A percentile compares a stretch with the other conserved stretches of the same genome.
Evolutionary conservation across 805 yeast genomes (phyloP).

Genomic region (Candida arabinofermentans): DNA sequence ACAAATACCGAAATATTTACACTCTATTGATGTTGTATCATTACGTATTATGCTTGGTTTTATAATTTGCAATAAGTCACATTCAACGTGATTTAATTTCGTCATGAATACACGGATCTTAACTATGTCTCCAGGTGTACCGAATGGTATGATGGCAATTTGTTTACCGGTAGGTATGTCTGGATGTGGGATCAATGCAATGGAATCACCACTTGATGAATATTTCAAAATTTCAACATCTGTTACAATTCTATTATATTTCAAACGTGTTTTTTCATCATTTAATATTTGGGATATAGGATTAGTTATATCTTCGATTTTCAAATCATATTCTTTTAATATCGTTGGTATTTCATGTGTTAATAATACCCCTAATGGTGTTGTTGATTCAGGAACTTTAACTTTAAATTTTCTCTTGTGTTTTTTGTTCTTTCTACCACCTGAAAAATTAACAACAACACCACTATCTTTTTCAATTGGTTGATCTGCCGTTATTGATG

Average conservation of each 20-base stretch:
- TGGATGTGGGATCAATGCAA: constrained; percentile 67
- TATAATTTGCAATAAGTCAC: constrained; percentile 54
- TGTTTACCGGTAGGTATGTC: constrained; percentile 41
- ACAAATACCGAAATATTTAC: constrained; percentile 86
- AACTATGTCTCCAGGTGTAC: constrained; percentile 80
- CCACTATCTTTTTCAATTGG: background rate
- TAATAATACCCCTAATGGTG: constrained; percentile 72
- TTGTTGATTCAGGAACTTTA: constrained; percentile 66
- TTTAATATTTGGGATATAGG: constrained; percentile 66
- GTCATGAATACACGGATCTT: constrained; percentile 70
- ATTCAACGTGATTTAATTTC: constrained; percentile 67
- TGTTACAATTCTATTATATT: constrained; percentile 48
- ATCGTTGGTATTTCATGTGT: constrained; percentile 67
- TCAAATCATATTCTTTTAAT: constrained; percentile 38
- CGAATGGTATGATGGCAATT: constrained; percentile 79
- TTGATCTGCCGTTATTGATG: background rate
- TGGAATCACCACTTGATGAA: constrained; percentile 84
- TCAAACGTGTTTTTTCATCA: constrained; percentile 42
- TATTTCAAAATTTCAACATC: constrained; percentile 55
- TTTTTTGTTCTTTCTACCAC: background rate
- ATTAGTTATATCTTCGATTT: constrained; percentile 48
- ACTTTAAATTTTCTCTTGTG: constrained; percentile 50
- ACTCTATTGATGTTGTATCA: constrained; percentile 58
- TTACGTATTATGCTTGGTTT: constrained; percentile 41
- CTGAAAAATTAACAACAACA: background rate